Conservation (phyloP, 2,329 filamentous ascomycete genomes). For the Fusarium albosuccineum region DNA sequence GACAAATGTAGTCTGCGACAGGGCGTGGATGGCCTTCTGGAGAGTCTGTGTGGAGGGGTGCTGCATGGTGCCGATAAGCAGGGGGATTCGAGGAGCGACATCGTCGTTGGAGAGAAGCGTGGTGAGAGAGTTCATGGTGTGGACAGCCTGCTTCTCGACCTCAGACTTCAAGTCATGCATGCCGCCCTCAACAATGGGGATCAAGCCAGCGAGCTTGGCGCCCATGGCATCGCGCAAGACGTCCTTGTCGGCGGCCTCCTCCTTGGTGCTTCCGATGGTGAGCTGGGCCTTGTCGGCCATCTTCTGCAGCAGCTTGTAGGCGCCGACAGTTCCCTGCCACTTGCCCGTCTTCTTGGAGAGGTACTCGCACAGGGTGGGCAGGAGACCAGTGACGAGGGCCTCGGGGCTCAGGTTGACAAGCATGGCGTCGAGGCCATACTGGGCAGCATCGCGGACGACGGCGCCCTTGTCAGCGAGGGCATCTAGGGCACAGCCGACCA, state of each 20-base stretch:
- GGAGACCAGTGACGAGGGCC: slow-evolving; percentile 83
- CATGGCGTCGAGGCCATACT: slow-evolving; percentile 92
- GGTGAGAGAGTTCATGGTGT: slow-evolving; percentile 92
- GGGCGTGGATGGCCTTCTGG: slow-evolving; percentile 95
- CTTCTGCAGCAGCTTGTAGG: slow-evolving; percentile 84
- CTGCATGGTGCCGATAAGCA: slow-evolving; percentile 95
- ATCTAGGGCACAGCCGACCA: slow-evolving; percentile 82
- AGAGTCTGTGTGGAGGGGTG: slow-evolving; percentile 89
- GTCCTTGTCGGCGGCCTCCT: slow-evolving; percentile 90
- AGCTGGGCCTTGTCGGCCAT: slow-evolving; percentile 97
- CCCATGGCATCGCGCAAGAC: slow-evolving; percentile 92
- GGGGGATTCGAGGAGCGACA: slow-evolving; percentile 89
- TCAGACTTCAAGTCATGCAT: slow-evolving; percentile 98
- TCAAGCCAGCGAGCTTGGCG: slow-evolving; percentile 84
- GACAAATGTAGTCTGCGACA: slow-evolving; percentile 99
- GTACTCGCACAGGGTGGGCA: slow-evolving; percentile 82
- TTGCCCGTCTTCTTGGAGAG: slow-evolving; percentile 88
- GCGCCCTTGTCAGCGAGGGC: slow-evolving; percentile 89
- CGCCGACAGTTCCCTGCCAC: slow-evolving; percentile 96
- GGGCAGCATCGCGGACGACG: slow-evolving; percentile 89
- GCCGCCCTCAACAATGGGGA: slow-evolving; percentile 89
- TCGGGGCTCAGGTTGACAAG: slow-evolving; percentile 85
- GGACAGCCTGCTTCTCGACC: slow-evolving; percentile 87
- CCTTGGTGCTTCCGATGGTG: slow-evolving; percentile 80
- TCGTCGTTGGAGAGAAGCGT: slow-evolving; percentile 96